phyloP scores from a whole-genome alignment of 2,329 filamentous ascomycete genomes.

The Fusarium succisae region DNA sequence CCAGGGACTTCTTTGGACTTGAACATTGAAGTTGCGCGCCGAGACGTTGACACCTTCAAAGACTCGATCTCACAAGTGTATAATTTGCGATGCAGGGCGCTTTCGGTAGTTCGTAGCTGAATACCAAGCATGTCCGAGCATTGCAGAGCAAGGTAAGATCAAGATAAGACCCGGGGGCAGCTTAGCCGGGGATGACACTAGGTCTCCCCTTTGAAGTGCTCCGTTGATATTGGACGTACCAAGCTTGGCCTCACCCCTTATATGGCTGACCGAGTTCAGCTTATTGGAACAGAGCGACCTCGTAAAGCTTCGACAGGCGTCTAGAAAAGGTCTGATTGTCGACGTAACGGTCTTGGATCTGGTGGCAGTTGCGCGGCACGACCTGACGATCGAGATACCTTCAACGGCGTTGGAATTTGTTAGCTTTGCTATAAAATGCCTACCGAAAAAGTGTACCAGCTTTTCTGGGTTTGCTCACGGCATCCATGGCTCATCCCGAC shows the following conservation, averaged over 20 bases:
- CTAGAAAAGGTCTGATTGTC: neutral
- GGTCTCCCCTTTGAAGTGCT: too few species aligned
- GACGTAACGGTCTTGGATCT: too few species aligned
- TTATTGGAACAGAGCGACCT: too few species aligned
- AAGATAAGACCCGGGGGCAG: neutral
- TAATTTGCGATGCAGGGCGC: rapidly evolving
- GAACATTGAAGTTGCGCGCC: neutral
- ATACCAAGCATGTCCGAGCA: rapidly evolving
- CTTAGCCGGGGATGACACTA: too few species aligned
- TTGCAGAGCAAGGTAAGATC: neutral
- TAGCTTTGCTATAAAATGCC: too few species aligned
- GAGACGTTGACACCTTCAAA: neutral
- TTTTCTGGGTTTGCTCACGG: neutral
- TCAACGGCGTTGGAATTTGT: too few species aligned
- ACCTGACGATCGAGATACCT: neutral
- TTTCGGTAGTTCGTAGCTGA: neutral
- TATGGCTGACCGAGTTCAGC: neutral
- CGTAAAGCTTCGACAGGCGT: neutral
- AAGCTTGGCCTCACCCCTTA: too few species aligned
- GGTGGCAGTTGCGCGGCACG: too few species aligned
- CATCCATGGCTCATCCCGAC: neutral
- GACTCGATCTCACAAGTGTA: neutral
- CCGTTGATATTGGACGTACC: neutral
- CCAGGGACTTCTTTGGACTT: neutral
- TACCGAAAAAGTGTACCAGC: rapidly evolving